Base-by-base conservation (phyloP, 495 filamentous ascomycete genomes). In the Chaetomium tenue region DNA sequence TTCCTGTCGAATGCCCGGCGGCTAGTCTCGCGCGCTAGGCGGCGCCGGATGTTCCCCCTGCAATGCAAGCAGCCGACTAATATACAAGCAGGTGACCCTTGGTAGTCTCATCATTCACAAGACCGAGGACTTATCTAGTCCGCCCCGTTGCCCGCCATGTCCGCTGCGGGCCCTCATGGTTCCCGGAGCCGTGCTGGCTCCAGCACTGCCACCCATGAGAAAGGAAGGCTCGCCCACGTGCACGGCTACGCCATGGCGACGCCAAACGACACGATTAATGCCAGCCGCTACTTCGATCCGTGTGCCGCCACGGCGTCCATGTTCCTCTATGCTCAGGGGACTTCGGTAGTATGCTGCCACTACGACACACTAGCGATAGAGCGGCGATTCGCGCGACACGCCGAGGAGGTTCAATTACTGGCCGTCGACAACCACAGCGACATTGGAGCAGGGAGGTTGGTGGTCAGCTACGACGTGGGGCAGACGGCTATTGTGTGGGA, bases 401-500 rank as follows among this genome's bases (percentile, higher is more conserved):
- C 85, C 50, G 91, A 96, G 58, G 87, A 93, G 63, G 86, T 98
- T 18, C 79, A 86, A 30, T 84, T 96, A 66, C 84, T 98, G 28
- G 88, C 90, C 25, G 91, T 92, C 57, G 94, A 98, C 74, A 98
- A 94, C 77, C 86, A 90, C 60, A 98, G 92, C 76, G 93, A 97
- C 63, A 82, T 88, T 58, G 92, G 92, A 42, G 86, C 89, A 0
- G 93, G 93, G 15, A 80, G 92, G 66, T 77, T 96, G 65, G 92
- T 96, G 11, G 90, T 97, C 55, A 97, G 92, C 78, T 95, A 96
- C 68, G 94, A 98, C 82, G 84, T 83, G 33, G 90, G 91, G 30
- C 89, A 91, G 76, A 96, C 91, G 5, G 92, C 92, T 2, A 96
- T 98, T 70, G 91, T 98, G 23, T 98, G 94, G 94, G 93, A 98